These are phyloP conservation scores for Spathaspora passalidarum DNA, from an alignment of 805 yeast species.

Conservation along the genomic window DNA sequence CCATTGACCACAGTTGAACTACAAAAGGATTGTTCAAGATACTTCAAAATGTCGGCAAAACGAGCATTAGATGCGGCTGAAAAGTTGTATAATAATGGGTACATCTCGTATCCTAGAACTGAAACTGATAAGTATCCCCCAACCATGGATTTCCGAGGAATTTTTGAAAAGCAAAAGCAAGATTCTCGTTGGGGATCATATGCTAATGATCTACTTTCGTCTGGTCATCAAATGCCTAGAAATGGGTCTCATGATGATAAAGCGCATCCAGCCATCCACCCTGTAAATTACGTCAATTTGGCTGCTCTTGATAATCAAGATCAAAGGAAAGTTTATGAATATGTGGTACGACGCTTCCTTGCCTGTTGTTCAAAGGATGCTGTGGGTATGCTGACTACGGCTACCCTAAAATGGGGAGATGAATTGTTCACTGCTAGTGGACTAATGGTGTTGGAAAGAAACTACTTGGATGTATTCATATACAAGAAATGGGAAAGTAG, in stretches of 20 bases:
- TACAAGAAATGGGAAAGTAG: constrained; percentile 77
- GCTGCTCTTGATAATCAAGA: constrained; percentile 28
- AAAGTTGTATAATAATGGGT: constrained; percentile 78
- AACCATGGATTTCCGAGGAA: constrained; percentile 62
- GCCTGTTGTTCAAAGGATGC: constrained; percentile 95
- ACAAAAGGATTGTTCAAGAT: constrained; percentile 79
- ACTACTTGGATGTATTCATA: constrained; percentile 76
- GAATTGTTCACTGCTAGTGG: constrained; percentile 78
- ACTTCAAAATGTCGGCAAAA: constrained; percentile 76
- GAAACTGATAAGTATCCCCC: constrained; percentile 88
- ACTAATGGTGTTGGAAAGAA: constrained; percentile 64
- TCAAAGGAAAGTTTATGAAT: constrained; percentile 78
- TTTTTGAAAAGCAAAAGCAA: constrained; percentile 59
- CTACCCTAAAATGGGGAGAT: constrained; percentile 70
- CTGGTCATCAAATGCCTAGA: constrained; percentile 64
- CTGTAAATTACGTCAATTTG: constrained; percentile 50
- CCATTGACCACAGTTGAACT: constrained; percentile 94
- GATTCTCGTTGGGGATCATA: constrained; percentile 69
- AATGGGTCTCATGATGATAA: constrained; percentile 83
- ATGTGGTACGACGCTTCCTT: constrained; percentile 77
- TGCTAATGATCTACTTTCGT: constrained; percentile 43
- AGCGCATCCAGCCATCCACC: constrained; percentile 99
- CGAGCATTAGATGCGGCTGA: constrained; percentile 77
- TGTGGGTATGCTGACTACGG: constrained; percentile 63
- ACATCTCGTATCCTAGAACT: constrained; percentile 93